Conservation (phyloP, 495 filamentous ascomycete species). For the Cercophora samala region DNA sequence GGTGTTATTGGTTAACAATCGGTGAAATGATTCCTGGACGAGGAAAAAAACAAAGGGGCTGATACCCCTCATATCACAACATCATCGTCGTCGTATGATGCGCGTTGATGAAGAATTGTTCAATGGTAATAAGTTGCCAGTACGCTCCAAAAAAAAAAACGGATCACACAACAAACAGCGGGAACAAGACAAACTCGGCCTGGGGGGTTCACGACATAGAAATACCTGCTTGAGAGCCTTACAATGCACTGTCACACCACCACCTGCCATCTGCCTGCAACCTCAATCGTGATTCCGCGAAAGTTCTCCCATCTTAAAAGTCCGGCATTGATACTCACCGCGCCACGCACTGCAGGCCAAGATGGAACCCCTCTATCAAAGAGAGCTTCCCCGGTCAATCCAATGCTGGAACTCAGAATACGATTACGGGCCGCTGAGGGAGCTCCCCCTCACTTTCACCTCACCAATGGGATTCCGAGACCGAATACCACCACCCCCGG, state of each 20-base stretch:
- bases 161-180: not conserved
- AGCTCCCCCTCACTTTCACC: not conserved
- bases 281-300: not conserved
- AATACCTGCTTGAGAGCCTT: not conserved
- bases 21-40: too few species aligned
- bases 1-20: too few species aligned
- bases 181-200: not conserved
- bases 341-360: slow-evolving; percentile 4
- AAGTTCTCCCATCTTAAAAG: not conserved
- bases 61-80: not conserved
- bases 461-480: slow-evolving; percentile 2
- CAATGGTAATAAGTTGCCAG: too few species aligned
- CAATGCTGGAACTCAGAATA: not conserved
- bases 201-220: not conserved
- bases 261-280: not conserved
- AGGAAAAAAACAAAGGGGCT: not conserved
- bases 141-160: too few species aligned
- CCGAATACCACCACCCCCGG: slow-evolving; percentile 13
- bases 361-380: not conserved
- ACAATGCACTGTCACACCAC: not conserved
- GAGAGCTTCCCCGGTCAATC: not conserved
- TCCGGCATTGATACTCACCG: not conserved
- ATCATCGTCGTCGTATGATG: not conserved
- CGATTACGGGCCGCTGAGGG: not conserved
- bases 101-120: not conserved